phyloP scores from a whole-genome alignment of 2,329 filamentous ascomycete genomes.

The Akanthomyces muscarius region DNA sequence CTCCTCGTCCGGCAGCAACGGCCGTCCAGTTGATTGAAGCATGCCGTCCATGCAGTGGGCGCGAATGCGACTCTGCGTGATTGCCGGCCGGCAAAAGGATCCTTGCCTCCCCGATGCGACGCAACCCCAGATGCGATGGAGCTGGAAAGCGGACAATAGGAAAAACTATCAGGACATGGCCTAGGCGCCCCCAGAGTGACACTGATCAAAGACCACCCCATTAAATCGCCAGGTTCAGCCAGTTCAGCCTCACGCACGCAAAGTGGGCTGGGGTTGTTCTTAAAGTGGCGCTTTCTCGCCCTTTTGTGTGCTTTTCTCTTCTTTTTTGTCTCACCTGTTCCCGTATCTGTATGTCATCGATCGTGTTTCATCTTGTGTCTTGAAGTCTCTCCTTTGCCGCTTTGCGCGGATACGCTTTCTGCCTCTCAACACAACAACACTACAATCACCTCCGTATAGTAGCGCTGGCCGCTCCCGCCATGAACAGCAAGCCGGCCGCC shows the following conservation, averaged over 20 bases:
- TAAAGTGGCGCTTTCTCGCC: slow-evolving; percentile 15
- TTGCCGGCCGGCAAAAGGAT: not conserved
- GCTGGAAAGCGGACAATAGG: slow-evolving; percentile 7
- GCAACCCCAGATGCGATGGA: not conserved
- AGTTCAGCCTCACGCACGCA: slow-evolving; percentile 13
- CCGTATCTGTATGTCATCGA: not conserved
- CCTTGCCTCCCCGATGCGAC: not conserved
- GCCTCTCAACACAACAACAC: no score
- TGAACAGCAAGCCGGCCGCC: slow-evolving; percentile 6
- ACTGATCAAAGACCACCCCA: slow-evolving; percentile 1
- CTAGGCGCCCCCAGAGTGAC: not conserved
- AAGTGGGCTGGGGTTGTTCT: slow-evolving; percentile 8
- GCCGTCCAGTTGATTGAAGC: not conserved
- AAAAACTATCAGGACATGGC: not conserved
- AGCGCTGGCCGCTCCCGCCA: not conserved
- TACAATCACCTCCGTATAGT: no score
- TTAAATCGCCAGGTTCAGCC: slow-evolving; percentile 15
- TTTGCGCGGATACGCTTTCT: not conserved
- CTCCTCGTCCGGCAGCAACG: not conserved
- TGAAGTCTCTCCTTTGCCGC: not conserved
- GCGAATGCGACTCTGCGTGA: not conserved
- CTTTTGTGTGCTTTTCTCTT: not conserved
- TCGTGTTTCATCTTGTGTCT: not conserved
- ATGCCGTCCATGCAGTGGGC: not conserved
- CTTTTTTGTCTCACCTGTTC: not conserved